These are phyloP conservation scores for Coemansia nantahalensis DNA, from an alignment of 192 early-diverging fungal genomes.

Conservation along the genomic window DNA sequence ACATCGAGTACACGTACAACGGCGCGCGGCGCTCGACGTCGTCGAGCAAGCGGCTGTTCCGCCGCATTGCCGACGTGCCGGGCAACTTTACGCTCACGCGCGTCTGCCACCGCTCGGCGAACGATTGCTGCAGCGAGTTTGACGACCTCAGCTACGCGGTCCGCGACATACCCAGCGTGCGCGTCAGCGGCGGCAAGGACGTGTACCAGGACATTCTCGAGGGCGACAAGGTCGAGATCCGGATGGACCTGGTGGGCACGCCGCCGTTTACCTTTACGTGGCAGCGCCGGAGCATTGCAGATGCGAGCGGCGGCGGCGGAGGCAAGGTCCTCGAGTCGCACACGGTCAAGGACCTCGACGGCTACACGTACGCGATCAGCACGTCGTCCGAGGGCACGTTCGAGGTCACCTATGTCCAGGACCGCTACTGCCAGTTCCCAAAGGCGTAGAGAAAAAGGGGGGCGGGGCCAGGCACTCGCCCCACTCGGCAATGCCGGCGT, in stretches of 20 bases:
- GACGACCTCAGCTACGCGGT: constrained; percentile 52
- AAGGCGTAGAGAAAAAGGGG: too few relatives aligned
- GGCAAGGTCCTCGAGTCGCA: constrained; percentile 50
- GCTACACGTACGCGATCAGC: constrained; percentile 46
- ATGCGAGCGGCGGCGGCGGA: not conserved
- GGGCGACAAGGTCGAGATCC: constrained; percentile 56
- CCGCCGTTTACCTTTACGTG: constrained; percentile 72
- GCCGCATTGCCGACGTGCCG: constrained; percentile 55
- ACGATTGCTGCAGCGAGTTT: constrained; percentile 59
- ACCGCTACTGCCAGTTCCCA: constrained; percentile 63
- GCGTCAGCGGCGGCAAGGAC: constrained; percentile 63
- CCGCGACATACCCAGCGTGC: constrained; percentile 58
- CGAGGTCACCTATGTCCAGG: constrained; percentile 61
- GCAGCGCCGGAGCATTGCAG: constrained; percentile 35
- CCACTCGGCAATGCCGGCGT: constrained; percentile 82
- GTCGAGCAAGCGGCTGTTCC: constrained; percentile 57
- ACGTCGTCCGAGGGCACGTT: constrained; percentile 64
- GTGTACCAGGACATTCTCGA: constrained; percentile 66
- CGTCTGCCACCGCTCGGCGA: constrained; percentile 60
- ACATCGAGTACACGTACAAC: constrained; percentile 55
- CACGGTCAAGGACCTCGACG: constrained; percentile 56
- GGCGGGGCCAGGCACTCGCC: constrained; percentile 85
- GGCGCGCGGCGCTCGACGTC: constrained; percentile 12
- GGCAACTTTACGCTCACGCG: constrained; percentile 57
- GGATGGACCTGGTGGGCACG: constrained; percentile 59